phyloP scores from a whole-genome alignment of 2,329 filamentous ascomycete species.

The Chrysoporthe austroafricana region DNA sequence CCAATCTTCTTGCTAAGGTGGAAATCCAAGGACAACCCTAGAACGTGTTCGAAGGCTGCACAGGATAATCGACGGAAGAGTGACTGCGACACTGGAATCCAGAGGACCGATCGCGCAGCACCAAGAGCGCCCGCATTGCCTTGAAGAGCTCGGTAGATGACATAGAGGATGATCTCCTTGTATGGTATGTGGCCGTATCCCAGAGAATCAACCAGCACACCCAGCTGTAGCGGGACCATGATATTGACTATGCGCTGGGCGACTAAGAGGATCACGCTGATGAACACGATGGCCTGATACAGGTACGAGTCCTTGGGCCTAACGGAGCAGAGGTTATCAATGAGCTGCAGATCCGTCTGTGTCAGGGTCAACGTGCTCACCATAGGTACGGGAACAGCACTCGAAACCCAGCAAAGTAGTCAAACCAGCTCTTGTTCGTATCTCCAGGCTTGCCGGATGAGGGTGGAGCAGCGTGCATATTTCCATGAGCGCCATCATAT shows the following conservation, averaged over 20 bases:
- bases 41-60: slow-evolving; percentile 52
- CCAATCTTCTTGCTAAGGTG: slow-evolving; percentile 56
- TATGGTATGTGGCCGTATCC: slow-evolving; percentile 47
- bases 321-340: slow-evolving; percentile 25
- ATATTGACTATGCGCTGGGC: slow-evolving; percentile 50
- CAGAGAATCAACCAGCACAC: slow-evolving; percentile 45
- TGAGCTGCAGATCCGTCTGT: slow-evolving; percentile 22
- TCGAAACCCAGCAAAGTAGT: slow-evolving; percentile 50
- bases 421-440: slow-evolving; percentile 47
- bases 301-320: slow-evolving; percentile 46
- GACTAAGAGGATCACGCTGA: slow-evolving; percentile 47
- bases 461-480: slow-evolving; percentile 36
- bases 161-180: slow-evolving; percentile 47
- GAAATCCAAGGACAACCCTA: slow-evolving; percentile 53
- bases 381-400: slow-evolving; percentile 52
- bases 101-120: slow-evolving; percentile 47
- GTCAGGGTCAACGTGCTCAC: slow-evolving; percentile 24
- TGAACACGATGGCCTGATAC: slow-evolving; percentile 45
- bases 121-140: slow-evolving; percentile 50
- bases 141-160: slow-evolving; percentile 49
- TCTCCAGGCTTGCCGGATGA: slow-evolving; percentile 33
- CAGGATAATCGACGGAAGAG: slow-evolving; percentile 47
- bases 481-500: slow-evolving; percentile 16
- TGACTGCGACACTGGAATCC: slow-evolving; percentile 52
- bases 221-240: slow-evolving; percentile 47